A percentile compares a stretch with the other conserved stretches of the same genome.
Evolutionary conservation across 331 rosid genomes (phyloP).

Genomic region (Arachis monticola): DNA sequence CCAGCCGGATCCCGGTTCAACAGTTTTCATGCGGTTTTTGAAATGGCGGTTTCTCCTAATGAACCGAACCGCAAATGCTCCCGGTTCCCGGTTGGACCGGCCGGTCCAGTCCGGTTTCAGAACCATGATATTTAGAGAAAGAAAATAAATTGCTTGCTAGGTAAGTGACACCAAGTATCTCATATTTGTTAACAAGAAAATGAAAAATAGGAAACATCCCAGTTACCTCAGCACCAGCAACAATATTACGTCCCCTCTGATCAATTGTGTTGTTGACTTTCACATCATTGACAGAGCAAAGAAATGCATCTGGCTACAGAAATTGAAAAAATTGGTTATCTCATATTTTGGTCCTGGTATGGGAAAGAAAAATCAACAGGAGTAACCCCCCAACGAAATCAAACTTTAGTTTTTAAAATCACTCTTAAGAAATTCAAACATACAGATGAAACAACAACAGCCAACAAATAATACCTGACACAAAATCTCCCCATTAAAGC

Average conservation of each 20-base stretch:
- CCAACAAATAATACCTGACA: slow-evolving; percentile 78
- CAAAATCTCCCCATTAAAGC: slow-evolving; percentile 87
- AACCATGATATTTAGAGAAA: background rate
- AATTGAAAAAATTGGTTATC: slow-evolving; percentile 42
- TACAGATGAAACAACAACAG: slow-evolving; percentile 13
- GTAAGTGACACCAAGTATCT: slow-evolving; percentile 18
- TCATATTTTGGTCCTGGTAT: slow-evolving; percentile 42
- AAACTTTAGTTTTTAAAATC: slow-evolving; percentile 24
- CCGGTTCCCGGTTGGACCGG: no score
- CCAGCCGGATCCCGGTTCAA: no score
- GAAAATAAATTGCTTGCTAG: slow-evolving; percentile 1
- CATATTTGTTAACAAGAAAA: background rate
- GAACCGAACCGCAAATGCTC: no score
- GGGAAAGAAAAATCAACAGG: slow-evolving; percentile 16
- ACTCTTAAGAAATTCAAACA: background rate
- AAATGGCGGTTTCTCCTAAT: no score
- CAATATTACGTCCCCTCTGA: slow-evolving; percentile 83
- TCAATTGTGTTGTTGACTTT: slow-evolving; percentile 77
- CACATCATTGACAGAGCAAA: slow-evolving; percentile 95
- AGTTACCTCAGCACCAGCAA: slow-evolving; percentile 77
- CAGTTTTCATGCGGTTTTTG: no score
- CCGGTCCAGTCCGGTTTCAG: no score
- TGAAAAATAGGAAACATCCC: background rate
- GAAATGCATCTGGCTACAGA: slow-evolving; percentile 97
- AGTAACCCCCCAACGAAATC: slow-evolving; percentile 20